These are phyloP conservation scores for Sphaerostilbella broomeana DNA, from an alignment of 2,329 filamentous ascomycete genomes.

Conservation along the genomic window DNA sequence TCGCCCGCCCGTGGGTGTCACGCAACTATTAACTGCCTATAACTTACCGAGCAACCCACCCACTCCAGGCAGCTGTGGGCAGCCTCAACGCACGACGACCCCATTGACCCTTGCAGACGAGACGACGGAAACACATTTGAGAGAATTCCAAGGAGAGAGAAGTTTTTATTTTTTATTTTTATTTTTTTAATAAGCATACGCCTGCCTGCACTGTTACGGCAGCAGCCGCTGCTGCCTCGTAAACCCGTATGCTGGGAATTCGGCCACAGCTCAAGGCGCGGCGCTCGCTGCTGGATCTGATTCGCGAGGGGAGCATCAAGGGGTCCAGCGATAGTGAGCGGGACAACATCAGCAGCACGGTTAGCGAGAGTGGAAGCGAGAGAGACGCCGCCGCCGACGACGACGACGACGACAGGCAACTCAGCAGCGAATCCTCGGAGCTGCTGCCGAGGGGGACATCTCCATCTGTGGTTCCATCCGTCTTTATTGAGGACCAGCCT, in stretches of 20 bases:
- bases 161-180: neutral
- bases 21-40: neutral
- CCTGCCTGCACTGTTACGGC: no score
- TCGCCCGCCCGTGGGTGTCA: no score
- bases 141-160: no score
- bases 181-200: no score
- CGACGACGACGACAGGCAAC: conserved; percentile 5
- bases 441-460: neutral
- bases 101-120: no score
- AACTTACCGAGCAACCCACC: neutral
- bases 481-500: no score
- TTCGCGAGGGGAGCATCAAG: conserved; percentile 31
- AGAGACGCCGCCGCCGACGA: neutral
- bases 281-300: conserved; percentile 48
- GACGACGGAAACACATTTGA: no score
- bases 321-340: conserved; percentile 13
- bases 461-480: neutral
- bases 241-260: conserved; percentile 45
- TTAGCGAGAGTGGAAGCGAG: conserved; percentile 6
- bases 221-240: no score
- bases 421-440: conserved; percentile 3
- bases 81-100: no score
- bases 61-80: no score
- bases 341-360: conserved; percentile 10
- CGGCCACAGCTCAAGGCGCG: conserved; percentile 44